Base-by-base conservation (phyloP, 2,329 filamentous ascomycete genomes). In the Fusarium cyanostomum region DNA sequence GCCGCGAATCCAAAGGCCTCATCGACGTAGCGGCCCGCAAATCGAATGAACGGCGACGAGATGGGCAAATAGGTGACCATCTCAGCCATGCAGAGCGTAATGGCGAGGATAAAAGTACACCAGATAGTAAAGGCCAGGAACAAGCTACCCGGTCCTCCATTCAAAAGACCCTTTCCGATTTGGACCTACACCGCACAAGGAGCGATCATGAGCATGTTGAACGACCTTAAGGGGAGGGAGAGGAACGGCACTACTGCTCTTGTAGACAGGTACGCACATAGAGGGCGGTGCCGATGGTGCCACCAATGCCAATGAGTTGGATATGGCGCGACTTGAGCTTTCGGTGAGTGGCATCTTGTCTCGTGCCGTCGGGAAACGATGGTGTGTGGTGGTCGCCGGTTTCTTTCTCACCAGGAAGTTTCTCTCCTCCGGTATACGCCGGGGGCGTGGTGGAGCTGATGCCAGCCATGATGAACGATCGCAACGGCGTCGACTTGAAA, bases 61-160 rank as follows among this genome's bases (percentile, higher is more conserved):
- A 93, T 90, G 8, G 91, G 90, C 3, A 92, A 79, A 64, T 90
- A 92, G 0, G 89, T 90, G 8, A 91, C 89, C 89, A 92, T 92
- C 73, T 92, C 90, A 11, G 89, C 88, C 78, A 91, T 86, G 71
- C 79, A 83, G 58, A 86, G 78, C 1, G 84, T 89, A 42, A 89
- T 79, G 43, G 83, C 82, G 21, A 89, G 80, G 64, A 89, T 85
- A 37, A 88, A 82, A 34, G 81, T 80, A 70, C 84, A 87, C 86
- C 86, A 89, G 33, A 88, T 76, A 10, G 81, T 79, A 61, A 89
- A 89, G 31, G 85, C 86, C 18, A 86, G 72, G 52, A 88, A 84
- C 24, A 88, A 71, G 59, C 82, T 85, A 13, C 72, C 85, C 0
- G 87, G 87, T 0, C 87, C 87, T 28, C 86, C 87, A 43, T 85